Base-by-base conservation (phyloP, 805 yeast species). In the Kodamaea leandrae region DNA sequence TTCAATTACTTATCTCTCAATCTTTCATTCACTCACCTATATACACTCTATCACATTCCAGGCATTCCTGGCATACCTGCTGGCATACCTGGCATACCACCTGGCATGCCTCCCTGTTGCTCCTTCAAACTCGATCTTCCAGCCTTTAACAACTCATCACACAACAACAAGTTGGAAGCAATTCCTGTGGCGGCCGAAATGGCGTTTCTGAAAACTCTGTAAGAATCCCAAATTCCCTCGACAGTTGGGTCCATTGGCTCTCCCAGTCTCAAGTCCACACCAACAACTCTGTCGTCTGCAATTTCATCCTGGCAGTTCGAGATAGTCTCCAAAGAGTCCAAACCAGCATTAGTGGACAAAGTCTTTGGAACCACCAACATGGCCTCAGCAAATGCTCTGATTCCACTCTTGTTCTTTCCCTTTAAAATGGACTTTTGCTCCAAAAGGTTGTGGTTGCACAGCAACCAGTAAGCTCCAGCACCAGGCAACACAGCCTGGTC, bases 181-280 rank as follows among this genome's bases (percentile, higher is more conserved):
- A 93, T 93, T 40, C 96, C 96, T 1, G 95, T 84, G 27, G 98
- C 96, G 34, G 95, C 82, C 37, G 89, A 80, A 40, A 93, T 72
- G 7, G 96, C 96, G 61, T 93, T 93, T 69, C 99, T 81, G 45
- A 93, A 70, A 28, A 93, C 99, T 51, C 99, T 75, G 71, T 78
- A 93, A 18, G 96, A 86, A 66, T 93, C 99, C 95, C 96, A 93
- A 44, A 93, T 80, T 46, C 99, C 99, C 59, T 87, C 96, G 40
- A 86, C 76, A 6, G 87, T 76, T 36, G 99, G 97, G 58, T 91
- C 97, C 78, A 91, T 82, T 37, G 97, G 93, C 60, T 90, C 96
- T 28, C 99, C 99, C 8, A 91, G 76, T 46, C 78, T 79, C 50
- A 93, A 75, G 61, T 93, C 96, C 41, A 93, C 82, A 43, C 99